Percentiles rank a stretch among this genome's conserved stretches.
Evolutionary conservation across 2,329 filamentous ascomycete species (phyloP).

Genomic region (Clarireedia monteithiana): DNA sequence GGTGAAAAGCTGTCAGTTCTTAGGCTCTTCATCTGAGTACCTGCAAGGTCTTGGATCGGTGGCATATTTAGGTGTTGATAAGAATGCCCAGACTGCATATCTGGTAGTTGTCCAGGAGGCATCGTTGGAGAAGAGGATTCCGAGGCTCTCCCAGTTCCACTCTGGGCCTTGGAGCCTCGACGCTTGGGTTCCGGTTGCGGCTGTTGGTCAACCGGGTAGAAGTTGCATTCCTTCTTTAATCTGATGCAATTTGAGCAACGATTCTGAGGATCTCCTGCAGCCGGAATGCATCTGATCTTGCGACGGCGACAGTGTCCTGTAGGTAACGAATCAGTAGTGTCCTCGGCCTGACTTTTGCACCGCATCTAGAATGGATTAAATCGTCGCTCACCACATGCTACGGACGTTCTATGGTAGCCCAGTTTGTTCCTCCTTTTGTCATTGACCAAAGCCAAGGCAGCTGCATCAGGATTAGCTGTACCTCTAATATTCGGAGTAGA

Average conservation of each 20-base stretch:
- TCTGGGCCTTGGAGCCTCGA: slow-evolving; percentile 32
- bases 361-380: not conserved
- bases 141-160: slow-evolving; percentile 31
- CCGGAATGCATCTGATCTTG: slow-evolving; percentile 85
- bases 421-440: slow-evolving; percentile 82
- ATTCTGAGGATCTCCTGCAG: slow-evolving; percentile 62
- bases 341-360: not conserved
- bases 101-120: slow-evolving; percentile 35
- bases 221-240: slow-evolving; percentile 90
- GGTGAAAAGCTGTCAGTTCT: slow-evolving; percentile 30
- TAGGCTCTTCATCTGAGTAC: slow-evolving; percentile 33
- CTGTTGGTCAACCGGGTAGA: slow-evolving; percentile 79
- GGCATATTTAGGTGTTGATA: slow-evolving; percentile 39
- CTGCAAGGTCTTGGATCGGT: slow-evolving; percentile 39
- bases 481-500: slow-evolving; percentile 42
- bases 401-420: slow-evolving; percentile 89
- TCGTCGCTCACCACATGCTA: slow-evolving; percentile 78
- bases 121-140: slow-evolving; percentile 43
- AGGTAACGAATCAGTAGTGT: slow-evolving; percentile 13
- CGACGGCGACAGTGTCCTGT: slow-evolving; percentile 83
- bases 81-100: slow-evolving; percentile 34
- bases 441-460: slow-evolving; percentile 32
- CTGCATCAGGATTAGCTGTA: slow-evolving; percentile 30
- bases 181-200: slow-evolving; percentile 40
- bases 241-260: slow-evolving; percentile 90